A percentile compares a stretch with the other conserved stretches of the same genome.
Evolutionary conservation across 192 early-diverging fungal genomes (phyloP).

Genomic region (Geranomyces michiganensis): DNA sequence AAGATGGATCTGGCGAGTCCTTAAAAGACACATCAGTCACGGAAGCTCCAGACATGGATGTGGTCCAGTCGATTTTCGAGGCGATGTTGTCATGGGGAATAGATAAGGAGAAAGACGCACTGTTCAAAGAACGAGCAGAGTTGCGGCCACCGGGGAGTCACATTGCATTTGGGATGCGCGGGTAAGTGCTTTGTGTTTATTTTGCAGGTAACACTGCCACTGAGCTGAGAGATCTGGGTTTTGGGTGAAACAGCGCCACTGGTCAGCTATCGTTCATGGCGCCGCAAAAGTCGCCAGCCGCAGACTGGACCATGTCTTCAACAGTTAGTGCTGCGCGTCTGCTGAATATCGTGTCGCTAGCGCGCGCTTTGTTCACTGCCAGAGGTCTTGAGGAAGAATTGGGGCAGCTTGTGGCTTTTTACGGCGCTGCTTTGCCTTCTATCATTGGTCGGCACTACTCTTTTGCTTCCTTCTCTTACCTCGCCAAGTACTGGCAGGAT

Average conservation of each 20-base stretch:
- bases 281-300: slow-evolving; percentile 38
- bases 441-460: slow-evolving; percentile 53
- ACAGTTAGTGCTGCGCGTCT: slow-evolving; percentile 68
- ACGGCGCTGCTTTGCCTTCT: slow-evolving; percentile 53
- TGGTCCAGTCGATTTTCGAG: slow-evolving; percentile 23
- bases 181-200: slow-evolving; percentile 30
- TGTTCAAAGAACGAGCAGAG: slow-evolving; percentile 34
- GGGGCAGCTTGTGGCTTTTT: slow-evolving; percentile 48
- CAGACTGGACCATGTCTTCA: slow-evolving; percentile 65
- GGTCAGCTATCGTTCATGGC: slow-evolving; percentile 67
- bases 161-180: slow-evolving; percentile 55
- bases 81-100: slow-evolving; percentile 58
- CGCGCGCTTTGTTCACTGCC: slow-evolving; percentile 51
- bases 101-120: slow-evolving; percentile 52
- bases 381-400: slow-evolving; percentile 56
- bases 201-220: too few relatives aligned
- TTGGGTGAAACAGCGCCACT: slow-evolving; percentile 52
- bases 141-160: background rate
- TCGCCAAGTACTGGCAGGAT: slow-evolving; percentile 87
- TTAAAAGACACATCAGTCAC: slow-evolving; percentile 5
- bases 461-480: slow-evolving; percentile 68
- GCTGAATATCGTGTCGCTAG: slow-evolving; percentile 64
- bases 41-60: slow-evolving; percentile 18
- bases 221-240: background rate
- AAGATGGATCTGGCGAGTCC: slow-evolving; percentile 3